phyloP scores from a whole-genome alignment of 345 rosid genomes.

The Firmiana major region DNA sequence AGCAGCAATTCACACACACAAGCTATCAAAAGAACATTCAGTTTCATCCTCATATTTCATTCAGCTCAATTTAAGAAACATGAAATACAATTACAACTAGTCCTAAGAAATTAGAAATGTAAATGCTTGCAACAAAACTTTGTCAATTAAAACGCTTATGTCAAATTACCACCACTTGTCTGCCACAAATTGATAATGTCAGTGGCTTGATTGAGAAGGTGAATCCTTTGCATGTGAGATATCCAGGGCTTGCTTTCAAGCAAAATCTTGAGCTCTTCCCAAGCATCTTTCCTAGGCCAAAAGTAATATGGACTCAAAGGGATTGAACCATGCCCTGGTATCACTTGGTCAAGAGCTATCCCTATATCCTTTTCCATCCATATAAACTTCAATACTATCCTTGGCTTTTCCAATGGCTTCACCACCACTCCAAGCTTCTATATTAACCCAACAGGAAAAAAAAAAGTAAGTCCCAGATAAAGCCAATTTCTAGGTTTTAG shows the following conservation, averaged over 20 bases:
- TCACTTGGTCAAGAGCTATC: constrained; percentile 61
- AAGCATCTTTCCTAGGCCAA: constrained; percentile 86
- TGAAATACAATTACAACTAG: not conserved
- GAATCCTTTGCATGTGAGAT: constrained; percentile 58
- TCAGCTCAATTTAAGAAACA: not conserved
- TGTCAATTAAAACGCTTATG: constrained; percentile 8
- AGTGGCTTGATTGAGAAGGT: constrained; percentile 84
- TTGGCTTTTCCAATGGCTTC: constrained; percentile 37
- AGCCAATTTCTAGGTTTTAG: not conserved
- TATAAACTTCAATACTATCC: constrained; percentile 73
- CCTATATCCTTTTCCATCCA: constrained; percentile 91
- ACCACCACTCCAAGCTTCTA: constrained; percentile 57
- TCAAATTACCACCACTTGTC: constrained; percentile 40
- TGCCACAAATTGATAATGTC: constrained; percentile 86
- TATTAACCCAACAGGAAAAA: not conserved
- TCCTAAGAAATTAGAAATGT: not conserved
- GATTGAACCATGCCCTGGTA: constrained; percentile 69
- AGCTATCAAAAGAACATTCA: not conserved
- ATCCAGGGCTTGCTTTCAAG: constrained; percentile 87
- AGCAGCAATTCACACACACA: not conserved
- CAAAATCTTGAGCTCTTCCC: constrained; percentile 75
- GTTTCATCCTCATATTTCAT: constrained; percentile 3
- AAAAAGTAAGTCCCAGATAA: not conserved
- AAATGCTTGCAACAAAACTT: not conserved
- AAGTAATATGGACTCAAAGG: constrained; percentile 84